These are phyloP conservation scores for Allantophomopsis cytisporea DNA, from an alignment of 2,329 filamentous ascomycete genomes.

Conservation along the genomic window DNA sequence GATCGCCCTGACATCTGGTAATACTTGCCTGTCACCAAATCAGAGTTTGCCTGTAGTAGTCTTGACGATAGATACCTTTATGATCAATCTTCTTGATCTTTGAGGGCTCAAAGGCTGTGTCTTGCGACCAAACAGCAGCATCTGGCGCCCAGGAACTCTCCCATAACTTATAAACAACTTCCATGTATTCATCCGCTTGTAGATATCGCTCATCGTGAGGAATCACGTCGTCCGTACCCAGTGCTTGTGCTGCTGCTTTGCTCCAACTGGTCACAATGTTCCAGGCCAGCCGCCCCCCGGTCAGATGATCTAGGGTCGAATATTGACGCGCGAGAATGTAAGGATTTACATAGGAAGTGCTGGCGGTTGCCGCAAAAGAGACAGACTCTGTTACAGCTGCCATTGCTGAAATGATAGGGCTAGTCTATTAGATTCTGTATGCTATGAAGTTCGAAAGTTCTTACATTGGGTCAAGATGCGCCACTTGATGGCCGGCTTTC, in stretches of 20 bases:
- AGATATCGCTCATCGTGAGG: constrained; percentile 53
- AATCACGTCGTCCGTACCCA: constrained; percentile 40
- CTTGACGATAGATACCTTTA: constrained; percentile 42
- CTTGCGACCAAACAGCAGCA: too few species aligned
- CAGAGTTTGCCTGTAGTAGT: constrained; percentile 11
- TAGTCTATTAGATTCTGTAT: background rate
- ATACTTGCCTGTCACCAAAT: too few species aligned
- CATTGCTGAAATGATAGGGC: constrained; percentile 2
- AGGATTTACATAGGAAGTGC: constrained; percentile 53
- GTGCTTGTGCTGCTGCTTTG: constrained; percentile 48
- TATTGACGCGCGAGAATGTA: constrained; percentile 51
- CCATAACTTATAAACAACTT: constrained; percentile 53
- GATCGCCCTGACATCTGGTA: too few species aligned
- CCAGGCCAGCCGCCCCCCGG: constrained; percentile 41
- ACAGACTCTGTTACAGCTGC: constrained; percentile 41
- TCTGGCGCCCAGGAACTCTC: constrained; percentile 19
- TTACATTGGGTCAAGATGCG: background rate
- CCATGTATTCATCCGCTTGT: constrained; percentile 48
- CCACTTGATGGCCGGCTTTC: constrained; percentile 2
- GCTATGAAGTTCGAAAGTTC: background rate
- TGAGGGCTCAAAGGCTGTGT: constrained; percentile 31
- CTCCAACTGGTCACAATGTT: constrained; percentile 54
- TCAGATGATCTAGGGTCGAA: constrained; percentile 50
- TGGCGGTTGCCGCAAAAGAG: constrained; percentile 49
- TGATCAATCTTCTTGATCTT: constrained; percentile 53